phyloP scores from a whole-genome alignment of 2,329 filamentous ascomycete genomes.

The Colletotrichum sp. region DNA sequence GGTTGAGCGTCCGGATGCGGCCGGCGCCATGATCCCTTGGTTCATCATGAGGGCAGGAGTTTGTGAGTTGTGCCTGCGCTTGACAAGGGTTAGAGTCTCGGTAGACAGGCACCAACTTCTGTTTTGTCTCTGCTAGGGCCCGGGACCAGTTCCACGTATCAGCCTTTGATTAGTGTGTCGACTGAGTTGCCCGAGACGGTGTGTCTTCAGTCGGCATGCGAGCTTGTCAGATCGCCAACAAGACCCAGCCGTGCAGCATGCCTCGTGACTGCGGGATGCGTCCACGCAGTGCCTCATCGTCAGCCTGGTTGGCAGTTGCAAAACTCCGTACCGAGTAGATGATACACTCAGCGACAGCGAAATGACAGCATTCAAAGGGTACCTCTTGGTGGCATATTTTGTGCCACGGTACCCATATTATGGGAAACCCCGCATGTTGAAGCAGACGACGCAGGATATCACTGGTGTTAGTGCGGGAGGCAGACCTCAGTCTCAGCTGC shows the following conservation, averaged over 20 bases:
- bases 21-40: not conserved
- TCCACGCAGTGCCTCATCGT: not conserved
- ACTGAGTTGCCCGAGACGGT: not conserved
- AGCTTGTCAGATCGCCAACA: not conserved
- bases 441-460: not conserved
- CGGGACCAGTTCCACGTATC: not conserved
- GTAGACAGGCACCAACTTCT: not conserved
- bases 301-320: not conserved
- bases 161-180: not conserved
- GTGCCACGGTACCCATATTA: not conserved
- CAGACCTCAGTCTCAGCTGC: not conserved
- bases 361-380: conserved; percentile 8
- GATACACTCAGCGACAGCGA: not conserved
- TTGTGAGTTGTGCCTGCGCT: not conserved
- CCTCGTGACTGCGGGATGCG: not conserved
- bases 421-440: not conserved
- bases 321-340: too few species aligned
- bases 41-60: not conserved
- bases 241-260: not conserved
- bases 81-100: not conserved
- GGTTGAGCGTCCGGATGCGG: not conserved
- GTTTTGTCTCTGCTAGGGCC: not conserved
- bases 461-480: not conserved
- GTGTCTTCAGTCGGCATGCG: not conserved
- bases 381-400: not conserved